A percentile compares a stretch with the other conserved stretches of the same genome.
Conservation (phyloP, 2,329 filamentous ascomycete genomes). For the Ophiostoma pallidulum region DNA sequence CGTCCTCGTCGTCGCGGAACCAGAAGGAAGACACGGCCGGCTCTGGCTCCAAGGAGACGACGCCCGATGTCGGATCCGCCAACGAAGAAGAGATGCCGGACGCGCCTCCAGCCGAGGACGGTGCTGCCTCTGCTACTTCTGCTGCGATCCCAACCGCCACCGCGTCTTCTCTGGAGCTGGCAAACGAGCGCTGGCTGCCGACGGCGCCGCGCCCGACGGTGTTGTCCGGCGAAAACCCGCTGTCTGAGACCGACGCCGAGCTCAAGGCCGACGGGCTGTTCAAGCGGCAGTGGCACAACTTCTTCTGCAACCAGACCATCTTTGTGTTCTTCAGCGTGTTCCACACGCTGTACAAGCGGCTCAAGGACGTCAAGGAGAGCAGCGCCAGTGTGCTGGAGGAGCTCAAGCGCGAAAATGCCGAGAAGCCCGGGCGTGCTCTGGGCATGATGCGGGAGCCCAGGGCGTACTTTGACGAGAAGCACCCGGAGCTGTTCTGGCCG, state of each 20-base stretch:
- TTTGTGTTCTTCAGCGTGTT: constrained; percentile 95
- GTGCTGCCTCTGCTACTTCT: no score
- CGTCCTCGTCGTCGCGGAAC: constrained; percentile 34
- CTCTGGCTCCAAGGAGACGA: constrained; percentile 76
- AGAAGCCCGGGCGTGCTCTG: constrained; percentile 75
- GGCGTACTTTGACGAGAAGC: constrained; percentile 65
- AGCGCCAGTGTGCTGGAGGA: constrained; percentile 64
- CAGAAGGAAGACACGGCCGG: constrained; percentile 74
- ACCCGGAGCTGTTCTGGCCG: constrained; percentile 65
- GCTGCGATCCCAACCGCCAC: constrained; percentile 26
- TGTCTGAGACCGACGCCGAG: constrained; percentile 48
- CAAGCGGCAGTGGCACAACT: constrained; percentile 69
- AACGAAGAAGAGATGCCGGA: constrained; percentile 68
- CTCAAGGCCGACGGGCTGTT: constrained; percentile 73
- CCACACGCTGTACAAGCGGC: constrained; percentile 76
- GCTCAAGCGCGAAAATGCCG: constrained; percentile 60
- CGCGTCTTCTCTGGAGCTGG: constrained; percentile 47
- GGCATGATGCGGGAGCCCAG: constrained; percentile 71
- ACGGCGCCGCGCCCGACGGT: constrained; percentile 48
- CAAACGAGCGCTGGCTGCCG: constrained; percentile 57
- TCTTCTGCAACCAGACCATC: constrained; percentile 85
- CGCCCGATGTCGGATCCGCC: constrained; percentile 70
- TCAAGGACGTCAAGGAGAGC: constrained; percentile 74
- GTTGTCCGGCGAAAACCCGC: constrained; percentile 43
- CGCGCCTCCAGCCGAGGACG: constrained; percentile 33